Evolutionary conservation across 345 rosid genomes (phyloP).

Genomic region (Hypericum perforatum): DNA sequence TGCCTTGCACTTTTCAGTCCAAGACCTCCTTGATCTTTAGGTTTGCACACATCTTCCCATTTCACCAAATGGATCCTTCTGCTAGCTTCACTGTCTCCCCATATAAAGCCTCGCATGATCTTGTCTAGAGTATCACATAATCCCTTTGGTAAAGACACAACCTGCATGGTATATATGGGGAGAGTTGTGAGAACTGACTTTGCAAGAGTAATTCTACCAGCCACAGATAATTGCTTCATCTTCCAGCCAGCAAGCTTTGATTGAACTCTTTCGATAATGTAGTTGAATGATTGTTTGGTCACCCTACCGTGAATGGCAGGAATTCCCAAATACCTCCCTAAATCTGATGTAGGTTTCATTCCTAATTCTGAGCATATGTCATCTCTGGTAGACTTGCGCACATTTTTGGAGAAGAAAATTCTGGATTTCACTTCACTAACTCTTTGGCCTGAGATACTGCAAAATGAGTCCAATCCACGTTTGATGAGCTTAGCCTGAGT

Average conservation of each 20-base stretch:
- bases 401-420: too few relatives aligned
- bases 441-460: too few relatives aligned
- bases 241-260: neutral
- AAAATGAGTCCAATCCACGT: too few relatives aligned
- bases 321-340: too few relatives aligned
- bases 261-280: neutral
- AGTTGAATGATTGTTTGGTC: neutral
- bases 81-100: neutral
- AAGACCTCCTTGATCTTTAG: neutral
- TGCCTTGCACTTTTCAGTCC: neutral
- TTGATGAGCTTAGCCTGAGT: too few relatives aligned
- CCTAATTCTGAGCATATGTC: too few relatives aligned
- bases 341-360: too few relatives aligned
- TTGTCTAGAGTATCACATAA: neutral
- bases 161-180: neutral
- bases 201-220: neutral
- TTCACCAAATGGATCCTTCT: neutral
- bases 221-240: neutral
- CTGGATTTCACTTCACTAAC: too few relatives aligned
- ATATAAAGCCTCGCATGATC: neutral
- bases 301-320: neutral
- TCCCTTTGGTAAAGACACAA: neutral
- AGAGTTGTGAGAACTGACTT: neutral
- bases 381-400: too few relatives aligned
- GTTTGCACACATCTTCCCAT: neutral